Conservation (phyloP, 1,139 yeast genomes). For the Blastobotrys ciferrii region DNA sequence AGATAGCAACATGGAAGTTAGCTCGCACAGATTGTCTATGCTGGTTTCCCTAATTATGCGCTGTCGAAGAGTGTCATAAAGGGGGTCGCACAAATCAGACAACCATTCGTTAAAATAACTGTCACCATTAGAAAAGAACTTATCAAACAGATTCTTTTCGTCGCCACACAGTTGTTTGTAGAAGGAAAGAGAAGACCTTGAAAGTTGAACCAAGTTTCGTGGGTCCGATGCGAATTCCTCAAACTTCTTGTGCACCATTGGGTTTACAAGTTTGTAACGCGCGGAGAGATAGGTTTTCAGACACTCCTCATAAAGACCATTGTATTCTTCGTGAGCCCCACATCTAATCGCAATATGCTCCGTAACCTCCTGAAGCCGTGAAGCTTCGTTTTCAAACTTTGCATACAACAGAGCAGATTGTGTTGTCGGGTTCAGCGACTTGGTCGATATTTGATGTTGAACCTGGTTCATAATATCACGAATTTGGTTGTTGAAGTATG, state of each 20-base stretch:
- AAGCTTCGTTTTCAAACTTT: conserved; percentile 52
- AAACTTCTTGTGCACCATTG: conserved; percentile 39
- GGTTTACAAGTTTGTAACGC: conserved; percentile 48
- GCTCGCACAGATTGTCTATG: conserved; percentile 67
- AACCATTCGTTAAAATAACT: conserved; percentile 54
- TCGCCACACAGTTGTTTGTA: conserved; percentile 58
- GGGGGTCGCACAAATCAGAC: conserved; percentile 63
- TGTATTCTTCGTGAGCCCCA: conserved; percentile 52
- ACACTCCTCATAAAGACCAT: conserved; percentile 67
- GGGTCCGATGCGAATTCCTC: conserved; percentile 28
- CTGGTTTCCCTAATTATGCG: conserved; percentile 66
- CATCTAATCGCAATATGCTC: conserved; percentile 53
- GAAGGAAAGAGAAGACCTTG: conserved; percentile 27
- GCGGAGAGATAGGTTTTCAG: conserved; percentile 59
- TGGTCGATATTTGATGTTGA: conserved; percentile 34
- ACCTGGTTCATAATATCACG: conserved; percentile 49
- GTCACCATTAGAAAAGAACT: conserved; percentile 47
- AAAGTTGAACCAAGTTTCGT: conserved; percentile 30
- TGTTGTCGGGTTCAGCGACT: conserved; percentile 38
- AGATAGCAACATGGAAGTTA: conserved; percentile 67
- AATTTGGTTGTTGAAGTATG: conserved; percentile 57
- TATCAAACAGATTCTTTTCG: conserved; percentile 58
- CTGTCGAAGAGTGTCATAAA: conserved; percentile 68
- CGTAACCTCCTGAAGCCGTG: conserved; percentile 46
- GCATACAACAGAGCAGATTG: conserved; percentile 59